Evolutionary conservation across 306 rosid species (phyloP), one percentile per base, ranked within the genome.

Genomic region (Gleditsia sinensis): DNA sequence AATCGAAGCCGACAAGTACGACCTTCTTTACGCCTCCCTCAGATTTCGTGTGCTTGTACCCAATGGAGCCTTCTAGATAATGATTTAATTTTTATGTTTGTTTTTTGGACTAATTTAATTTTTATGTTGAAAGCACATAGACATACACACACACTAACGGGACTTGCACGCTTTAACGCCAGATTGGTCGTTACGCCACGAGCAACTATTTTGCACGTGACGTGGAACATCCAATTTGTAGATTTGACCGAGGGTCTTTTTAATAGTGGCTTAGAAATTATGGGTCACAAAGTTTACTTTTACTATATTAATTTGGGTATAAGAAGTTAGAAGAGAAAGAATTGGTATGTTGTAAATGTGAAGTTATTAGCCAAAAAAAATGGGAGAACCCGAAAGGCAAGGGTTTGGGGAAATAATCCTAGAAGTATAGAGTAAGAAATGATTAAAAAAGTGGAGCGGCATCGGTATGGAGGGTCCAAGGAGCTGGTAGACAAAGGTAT

Each of bases 1-100:
- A 21, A 30, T 21, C 54, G 59, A 27, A 68, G 60, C 27, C 76
- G 56, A 75, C 63, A 2, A 45, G 17, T 6, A 21, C 21, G 64
- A 63, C 20, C 65, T 64, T 51, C 27, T 51, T 11, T 4, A 21
- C 39, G 28, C 49, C 67, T 39, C 7, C 67, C 27, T 54, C 23
- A 13, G 7, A 10, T 54, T 36, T 5, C 68, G 25, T 11, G 30
- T 61, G 68, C 68, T 61, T n/a, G n/a, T n/a, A n/a, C n/a, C n/a
- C n/a, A n/a, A 3, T 0, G 28, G n/a, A 37, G 51, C 25, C 53
- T 54, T 17, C 58, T 20, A 6, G 37, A 51, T 11, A 33, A 7
- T 37, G 9, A 30, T 37, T 11, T 11, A 48, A 56, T 27, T 56
- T 56, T 5, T 0, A 4, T 0, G n/a, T n/a, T n/a, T n/a, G n/a